These are phyloP conservation scores for Clarkia xantiana DNA, from an alignment of 345 rosid genomes.

Conservation along the genomic window DNA sequence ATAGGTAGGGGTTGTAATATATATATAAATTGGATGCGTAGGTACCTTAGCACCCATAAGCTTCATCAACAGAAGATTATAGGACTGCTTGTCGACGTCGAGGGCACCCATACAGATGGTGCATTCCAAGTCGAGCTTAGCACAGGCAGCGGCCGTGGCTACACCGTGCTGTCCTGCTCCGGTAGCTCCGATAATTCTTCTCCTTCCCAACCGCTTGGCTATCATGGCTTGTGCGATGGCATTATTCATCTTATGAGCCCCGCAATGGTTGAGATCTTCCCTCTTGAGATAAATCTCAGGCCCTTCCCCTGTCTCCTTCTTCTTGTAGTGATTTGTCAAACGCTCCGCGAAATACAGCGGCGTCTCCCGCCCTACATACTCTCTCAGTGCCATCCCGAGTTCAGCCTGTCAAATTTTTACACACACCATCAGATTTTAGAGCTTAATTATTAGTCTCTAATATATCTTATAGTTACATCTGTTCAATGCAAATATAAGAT, in stretches of 20 bases:
- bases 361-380: conserved; percentile 84
- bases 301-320: conserved; percentile 68
- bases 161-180: conserved; percentile 99
- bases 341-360: conserved; percentile 88
- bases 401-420: too few relatives aligned
- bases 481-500: too few relatives aligned
- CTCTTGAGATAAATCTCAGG: conserved; percentile 81
- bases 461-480: too few relatives aligned
- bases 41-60: conserved; percentile 88
- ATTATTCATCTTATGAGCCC: conserved; percentile 89
- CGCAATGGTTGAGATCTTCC: conserved; percentile 92
- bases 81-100: conserved; percentile 89
- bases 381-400: conserved; percentile 26
- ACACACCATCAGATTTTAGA: too few relatives aligned
- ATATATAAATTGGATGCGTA: background rate
- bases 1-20: too few relatives aligned
- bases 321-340: conserved; percentile 66
- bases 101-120: conserved; percentile 88
- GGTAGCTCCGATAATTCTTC: conserved; percentile 78
- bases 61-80: conserved; percentile 83
- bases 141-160: conserved; percentile 92
- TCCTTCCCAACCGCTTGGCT: conserved; percentile 74
- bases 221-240: conserved; percentile 84
- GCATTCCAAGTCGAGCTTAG: conserved; percentile 70
- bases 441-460: too few relatives aligned